These are phyloP conservation scores for Fereydounia khargensis DNA, from an alignment of 1,284 basidiomycete genomes.

Conservation along the genomic window DNA sequence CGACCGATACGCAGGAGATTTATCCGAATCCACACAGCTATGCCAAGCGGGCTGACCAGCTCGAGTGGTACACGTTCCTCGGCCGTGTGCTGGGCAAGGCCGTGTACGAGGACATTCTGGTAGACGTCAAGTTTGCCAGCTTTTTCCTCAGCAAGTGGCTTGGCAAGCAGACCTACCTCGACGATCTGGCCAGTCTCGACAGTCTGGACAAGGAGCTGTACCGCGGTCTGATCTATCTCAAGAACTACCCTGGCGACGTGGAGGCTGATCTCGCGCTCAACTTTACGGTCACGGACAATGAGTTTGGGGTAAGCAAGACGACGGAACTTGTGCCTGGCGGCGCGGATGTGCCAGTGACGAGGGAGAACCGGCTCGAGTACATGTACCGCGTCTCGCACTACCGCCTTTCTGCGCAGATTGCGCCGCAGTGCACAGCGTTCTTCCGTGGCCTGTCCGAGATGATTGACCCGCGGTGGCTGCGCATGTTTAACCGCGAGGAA, in stretches of 20 bases:
- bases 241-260: slow-evolving; percentile 82
- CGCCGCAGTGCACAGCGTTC: slow-evolving; percentile 70
- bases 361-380: slow-evolving; percentile 80
- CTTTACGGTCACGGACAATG: slow-evolving; percentile 87
- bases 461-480: slow-evolving; percentile 54
- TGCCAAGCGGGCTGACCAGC: slow-evolving; percentile 41
- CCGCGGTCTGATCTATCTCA: slow-evolving; percentile 84
- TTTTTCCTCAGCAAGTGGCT: slow-evolving; percentile 82
- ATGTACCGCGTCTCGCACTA: slow-evolving; percentile 88
- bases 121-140: slow-evolving; percentile 91
- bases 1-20: slow-evolving; percentile 82
- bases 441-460: slow-evolving; percentile 57
- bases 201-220: slow-evolving; percentile 71
- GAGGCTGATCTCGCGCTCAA: slow-evolving; percentile 84
- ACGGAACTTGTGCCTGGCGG: slow-evolving; percentile 82
- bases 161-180: slow-evolving; percentile 52
- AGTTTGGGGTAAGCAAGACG: slow-evolving; percentile 78
- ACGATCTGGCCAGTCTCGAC: slow-evolving; percentile 47
- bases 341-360: slow-evolving; percentile 79
- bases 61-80: slow-evolving; percentile 87
- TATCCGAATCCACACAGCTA: slow-evolving; percentile 80
- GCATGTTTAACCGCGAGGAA: slow-evolving; percentile 52
- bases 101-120: slow-evolving; percentile 90
- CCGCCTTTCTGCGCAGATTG: slow-evolving; percentile 81
- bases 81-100: slow-evolving; percentile 92